phyloP scores from a whole-genome alignment of 2,329 filamentous ascomycete genomes.

The Diaporthe citri region DNA sequence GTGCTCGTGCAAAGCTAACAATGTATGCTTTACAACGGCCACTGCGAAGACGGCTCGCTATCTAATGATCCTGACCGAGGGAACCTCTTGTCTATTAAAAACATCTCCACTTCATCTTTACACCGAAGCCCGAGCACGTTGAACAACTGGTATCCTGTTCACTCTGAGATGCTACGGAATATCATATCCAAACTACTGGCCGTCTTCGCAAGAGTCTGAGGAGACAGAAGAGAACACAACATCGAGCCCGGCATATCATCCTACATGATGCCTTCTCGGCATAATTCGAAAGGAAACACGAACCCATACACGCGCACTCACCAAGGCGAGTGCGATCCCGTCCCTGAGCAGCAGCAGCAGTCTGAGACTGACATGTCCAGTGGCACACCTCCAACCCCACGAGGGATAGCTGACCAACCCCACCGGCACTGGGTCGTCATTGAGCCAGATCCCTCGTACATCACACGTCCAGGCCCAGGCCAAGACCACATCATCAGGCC shows the following conservation, averaged over 20 bases:
- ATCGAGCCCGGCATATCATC: background rate
- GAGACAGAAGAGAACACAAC: background rate
- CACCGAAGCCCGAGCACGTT: background rate
- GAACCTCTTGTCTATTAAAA: background rate
- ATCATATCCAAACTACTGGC: background rate
- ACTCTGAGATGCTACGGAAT: background rate
- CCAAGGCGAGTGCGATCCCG: background rate
- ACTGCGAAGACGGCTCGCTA: too few species aligned
- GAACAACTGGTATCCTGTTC: accelerated
- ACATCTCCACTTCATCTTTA: background rate
- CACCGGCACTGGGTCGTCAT: background rate
- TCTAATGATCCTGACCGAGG: too few species aligned
- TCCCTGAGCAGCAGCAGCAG: background rate
- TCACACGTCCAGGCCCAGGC: background rate
- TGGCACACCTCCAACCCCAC: background rate
- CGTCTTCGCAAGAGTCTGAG: background rate
- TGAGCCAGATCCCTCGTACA: background rate
- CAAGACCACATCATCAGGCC: background rate
- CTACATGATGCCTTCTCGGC: background rate
- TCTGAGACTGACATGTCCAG: background rate
- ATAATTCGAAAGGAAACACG: background rate
- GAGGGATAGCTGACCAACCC: background rate
- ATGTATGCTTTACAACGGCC: too few species aligned
- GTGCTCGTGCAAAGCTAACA: background rate
- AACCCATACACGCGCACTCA: too few species aligned